Conservation (phyloP, 2,329 filamentous ascomycete genomes). For the Aspergillus sp. region DNA sequence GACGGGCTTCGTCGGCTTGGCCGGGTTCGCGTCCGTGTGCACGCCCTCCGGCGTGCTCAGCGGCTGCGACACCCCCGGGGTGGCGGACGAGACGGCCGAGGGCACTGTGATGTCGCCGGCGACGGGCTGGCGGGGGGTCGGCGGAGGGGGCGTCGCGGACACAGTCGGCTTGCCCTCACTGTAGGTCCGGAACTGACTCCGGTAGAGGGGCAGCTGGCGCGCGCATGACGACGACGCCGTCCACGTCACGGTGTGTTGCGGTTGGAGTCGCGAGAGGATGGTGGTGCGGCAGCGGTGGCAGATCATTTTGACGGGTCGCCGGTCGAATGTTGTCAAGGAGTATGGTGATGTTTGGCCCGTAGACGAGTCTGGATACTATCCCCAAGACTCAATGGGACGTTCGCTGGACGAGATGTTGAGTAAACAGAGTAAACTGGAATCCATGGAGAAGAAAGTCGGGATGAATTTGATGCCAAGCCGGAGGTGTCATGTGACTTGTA, state of each 20-base stretch:
- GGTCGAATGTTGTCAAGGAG: not conserved
- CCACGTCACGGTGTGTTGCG: slow-evolving; percentile 25
- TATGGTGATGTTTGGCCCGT: not conserved
- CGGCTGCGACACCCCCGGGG: slow-evolving; percentile 41
- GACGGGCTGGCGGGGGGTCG: slow-evolving; percentile 32
- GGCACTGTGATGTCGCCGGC: slow-evolving; percentile 31
- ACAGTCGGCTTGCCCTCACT: slow-evolving; percentile 32
- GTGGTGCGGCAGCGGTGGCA: slow-evolving; percentile 42
- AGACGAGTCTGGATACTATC: not conserved
- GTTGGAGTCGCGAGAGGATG: slow-evolving; percentile 39
- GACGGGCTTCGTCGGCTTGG: slow-evolving; percentile 26
- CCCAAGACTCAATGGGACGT: not conserved
- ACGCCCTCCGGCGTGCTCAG: slow-evolving; percentile 38
- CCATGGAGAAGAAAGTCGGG: slow-evolving; percentile 36
- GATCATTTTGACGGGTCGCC: slow-evolving; percentile 31
- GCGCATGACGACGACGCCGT: slow-evolving; percentile 27
- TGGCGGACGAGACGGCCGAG: slow-evolving; percentile 39
- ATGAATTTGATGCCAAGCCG: slow-evolving; percentile 38
- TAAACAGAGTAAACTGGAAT: too few relatives aligned
- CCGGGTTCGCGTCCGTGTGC: slow-evolving; percentile 26
- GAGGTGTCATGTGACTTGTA: slow-evolving; percentile 28
- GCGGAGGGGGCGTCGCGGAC: slow-evolving; percentile 29
- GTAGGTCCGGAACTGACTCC: slow-evolving; percentile 31
- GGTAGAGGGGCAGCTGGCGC: slow-evolving; percentile 29
- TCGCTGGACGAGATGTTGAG: too few relatives aligned